These are phyloP conservation scores for Strobilomyces confusus DNA, from an alignment of 768 basidiomycete species.

Conservation along the genomic window DNA sequence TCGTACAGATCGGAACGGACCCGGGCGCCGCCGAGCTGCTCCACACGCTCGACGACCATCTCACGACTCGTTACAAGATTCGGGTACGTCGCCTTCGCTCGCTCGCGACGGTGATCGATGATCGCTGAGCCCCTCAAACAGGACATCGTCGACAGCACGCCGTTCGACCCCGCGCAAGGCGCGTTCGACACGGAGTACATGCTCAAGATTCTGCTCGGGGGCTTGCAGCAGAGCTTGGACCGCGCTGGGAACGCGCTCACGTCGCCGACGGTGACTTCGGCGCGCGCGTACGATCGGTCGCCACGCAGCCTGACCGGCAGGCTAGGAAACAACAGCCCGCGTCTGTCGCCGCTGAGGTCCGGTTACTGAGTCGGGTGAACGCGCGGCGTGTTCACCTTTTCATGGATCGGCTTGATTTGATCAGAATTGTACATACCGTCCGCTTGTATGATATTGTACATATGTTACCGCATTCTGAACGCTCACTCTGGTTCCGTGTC, in stretches of 20 bases:
- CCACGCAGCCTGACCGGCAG: slow-evolving; percentile 7
- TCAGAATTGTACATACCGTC: not conserved
- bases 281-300: slow-evolving; percentile 8
- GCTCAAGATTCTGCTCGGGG: slow-evolving; percentile 33
- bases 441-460: not conserved
- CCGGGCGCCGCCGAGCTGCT: slow-evolving; percentile 36
- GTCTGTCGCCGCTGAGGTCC: slow-evolving; percentile 7
- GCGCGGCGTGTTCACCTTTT: not conserved
- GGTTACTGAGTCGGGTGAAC: slow-evolving; percentile 8
- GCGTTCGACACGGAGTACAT: slow-evolving; percentile 33
- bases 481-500: no score
- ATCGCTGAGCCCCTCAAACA: slow-evolving; percentile 13
- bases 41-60: slow-evolving; percentile 38
- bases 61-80: slow-evolving; percentile 30
- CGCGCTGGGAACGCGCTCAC: slow-evolving; percentile 7
- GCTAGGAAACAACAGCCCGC: slow-evolving; percentile 11
- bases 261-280: not conserved
- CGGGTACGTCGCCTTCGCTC: slow-evolving; percentile 16
- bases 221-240: slow-evolving; percentile 20
- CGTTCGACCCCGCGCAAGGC: slow-evolving; percentile 31
- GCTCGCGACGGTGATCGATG: not conserved
- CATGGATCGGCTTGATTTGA: not conserved
- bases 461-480: no score
- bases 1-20: slow-evolving; percentile 44
- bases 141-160: slow-evolving; percentile 48